phyloP scores from a whole-genome alignment of 805 yeast genomes.

The Candida koratica region DNA sequence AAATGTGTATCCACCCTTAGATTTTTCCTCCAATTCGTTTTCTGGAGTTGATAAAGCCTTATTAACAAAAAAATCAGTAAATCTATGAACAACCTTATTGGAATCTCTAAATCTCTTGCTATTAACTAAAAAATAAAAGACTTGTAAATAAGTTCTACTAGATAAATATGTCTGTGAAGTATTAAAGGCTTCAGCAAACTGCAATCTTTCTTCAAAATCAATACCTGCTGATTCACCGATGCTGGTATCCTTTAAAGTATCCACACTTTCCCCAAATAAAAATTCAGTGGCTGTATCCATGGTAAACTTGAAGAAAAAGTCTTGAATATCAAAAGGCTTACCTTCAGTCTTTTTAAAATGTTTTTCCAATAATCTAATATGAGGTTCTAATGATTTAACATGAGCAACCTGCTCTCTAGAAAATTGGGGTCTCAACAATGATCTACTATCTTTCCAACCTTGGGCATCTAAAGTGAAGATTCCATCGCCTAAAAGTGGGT shows the following conservation, averaged over 20 bases:
- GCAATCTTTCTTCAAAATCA: conserved; percentile 26
- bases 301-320: conserved; percentile 32
- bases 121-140: conserved; percentile 24
- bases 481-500: conserved; percentile 35
- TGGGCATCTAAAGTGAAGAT: conserved; percentile 35
- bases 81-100: conserved; percentile 25
- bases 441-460: conserved; percentile 39
- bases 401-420: conserved; percentile 37
- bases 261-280: conserved; percentile 37
- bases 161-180: conserved; percentile 31
- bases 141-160: conserved; percentile 31
- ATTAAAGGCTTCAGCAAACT: conserved; percentile 35
- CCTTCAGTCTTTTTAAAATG: conserved; percentile 24
- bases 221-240: conserved; percentile 27
- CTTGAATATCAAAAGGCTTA: conserved; percentile 29
- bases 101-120: conserved; percentile 22
- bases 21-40: conserved; percentile 27
- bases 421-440: conserved; percentile 37
- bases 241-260: conserved; percentile 24
- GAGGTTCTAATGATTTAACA: conserved; percentile 31
- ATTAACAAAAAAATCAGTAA: conserved; percentile 37
- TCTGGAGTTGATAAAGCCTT: conserved; percentile 31
- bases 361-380: conserved; percentile 23
- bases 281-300: conserved; percentile 41
- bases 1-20: conserved; percentile 42